Percentiles rank a stretch among this genome's conserved stretches.
phyloP scores from a whole-genome alignment of 23 red algal genomes.

The Gracilaria vermiculophylla region DNA sequence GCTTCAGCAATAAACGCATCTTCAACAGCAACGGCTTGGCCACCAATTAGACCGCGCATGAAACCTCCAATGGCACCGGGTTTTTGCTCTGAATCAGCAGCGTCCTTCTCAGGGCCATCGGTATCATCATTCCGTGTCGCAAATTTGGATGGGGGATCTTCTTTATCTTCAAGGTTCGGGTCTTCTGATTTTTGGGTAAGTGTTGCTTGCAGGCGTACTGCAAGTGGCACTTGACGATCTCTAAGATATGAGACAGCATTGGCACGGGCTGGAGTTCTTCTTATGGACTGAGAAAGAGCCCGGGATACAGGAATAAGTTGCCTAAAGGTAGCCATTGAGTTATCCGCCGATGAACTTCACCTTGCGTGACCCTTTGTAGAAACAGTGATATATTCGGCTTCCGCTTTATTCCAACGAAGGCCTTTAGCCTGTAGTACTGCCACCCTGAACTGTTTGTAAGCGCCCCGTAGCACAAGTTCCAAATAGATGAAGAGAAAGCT shows the following conservation, averaged over 20 bases:
- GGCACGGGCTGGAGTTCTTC: background rate
- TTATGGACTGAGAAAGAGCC: background rate
- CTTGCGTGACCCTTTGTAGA: too few species aligned
- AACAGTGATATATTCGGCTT: too few species aligned
- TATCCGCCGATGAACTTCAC: background rate
- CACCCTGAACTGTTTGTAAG: too few species aligned
- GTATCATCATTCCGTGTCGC: background rate
- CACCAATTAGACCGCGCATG: slow-evolving; percentile 86
- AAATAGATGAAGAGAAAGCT: too few species aligned
- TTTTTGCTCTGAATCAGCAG: background rate
- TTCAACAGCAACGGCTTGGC: slow-evolving; percentile 75
- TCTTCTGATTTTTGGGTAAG: slow-evolving; percentile 23
- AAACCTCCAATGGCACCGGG: slow-evolving; percentile 81
- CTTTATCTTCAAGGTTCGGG: background rate
- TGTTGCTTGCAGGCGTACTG: background rate
- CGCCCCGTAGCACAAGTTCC: too few species aligned
- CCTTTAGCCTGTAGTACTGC: too few species aligned
- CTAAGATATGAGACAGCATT: background rate
- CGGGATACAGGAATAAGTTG: background rate
- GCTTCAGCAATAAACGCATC: slow-evolving; percentile 85
- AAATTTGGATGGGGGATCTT: background rate
- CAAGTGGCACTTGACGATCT: background rate
- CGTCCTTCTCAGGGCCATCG: background rate
- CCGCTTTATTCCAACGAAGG: too few species aligned
- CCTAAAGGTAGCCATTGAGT: slow-evolving; percentile 6